Percentiles rank a stretch among this genome's conserved stretches.
Evolutionary conservation across 331 rosid genomes (phyloP).

Genomic region (Pyrus hybrid): DNA sequence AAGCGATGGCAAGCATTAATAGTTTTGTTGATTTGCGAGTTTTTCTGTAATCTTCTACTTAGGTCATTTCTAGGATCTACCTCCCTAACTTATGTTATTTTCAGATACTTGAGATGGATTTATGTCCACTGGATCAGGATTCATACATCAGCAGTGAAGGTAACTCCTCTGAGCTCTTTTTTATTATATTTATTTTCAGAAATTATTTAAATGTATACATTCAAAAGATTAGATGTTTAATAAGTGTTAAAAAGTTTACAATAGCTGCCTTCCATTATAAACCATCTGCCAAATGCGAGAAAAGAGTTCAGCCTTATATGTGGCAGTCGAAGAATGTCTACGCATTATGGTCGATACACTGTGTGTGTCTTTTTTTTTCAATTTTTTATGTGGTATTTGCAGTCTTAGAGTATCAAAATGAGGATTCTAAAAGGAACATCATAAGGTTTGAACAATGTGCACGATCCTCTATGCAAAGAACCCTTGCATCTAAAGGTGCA

Average conservation of each 20-base stretch:
- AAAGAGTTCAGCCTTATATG: background rate
- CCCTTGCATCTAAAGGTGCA: slow-evolving; percentile 59
- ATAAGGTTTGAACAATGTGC: slow-evolving; percentile 79
- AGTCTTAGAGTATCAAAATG: slow-evolving; percentile 48
- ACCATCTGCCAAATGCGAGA: background rate
- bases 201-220: no score
- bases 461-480: slow-evolving; percentile 43
- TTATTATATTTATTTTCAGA: no score
- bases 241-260: background rate
- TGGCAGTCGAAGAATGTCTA: background rate
- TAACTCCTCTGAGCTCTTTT: slow-evolving; percentile 17
- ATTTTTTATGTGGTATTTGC: slow-evolving; percentile 7
- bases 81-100: slow-evolving; percentile 18
- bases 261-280: background rate
- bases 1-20: slow-evolving; percentile 47
- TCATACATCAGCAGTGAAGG: slow-evolving; percentile 46
- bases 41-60: background rate
- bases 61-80: slow-evolving; percentile 1
- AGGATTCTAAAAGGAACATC: slow-evolving; percentile 50
- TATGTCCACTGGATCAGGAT: slow-evolving; percentile 56
- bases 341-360: background rate
- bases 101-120: slow-evolving; percentile 90
- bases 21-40: slow-evolving; percentile 1
- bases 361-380: background rate
- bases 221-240: background rate